Base-by-base conservation (phyloP, 805 yeast genomes). In the Wickerhamomyces queroliae region DNA sequence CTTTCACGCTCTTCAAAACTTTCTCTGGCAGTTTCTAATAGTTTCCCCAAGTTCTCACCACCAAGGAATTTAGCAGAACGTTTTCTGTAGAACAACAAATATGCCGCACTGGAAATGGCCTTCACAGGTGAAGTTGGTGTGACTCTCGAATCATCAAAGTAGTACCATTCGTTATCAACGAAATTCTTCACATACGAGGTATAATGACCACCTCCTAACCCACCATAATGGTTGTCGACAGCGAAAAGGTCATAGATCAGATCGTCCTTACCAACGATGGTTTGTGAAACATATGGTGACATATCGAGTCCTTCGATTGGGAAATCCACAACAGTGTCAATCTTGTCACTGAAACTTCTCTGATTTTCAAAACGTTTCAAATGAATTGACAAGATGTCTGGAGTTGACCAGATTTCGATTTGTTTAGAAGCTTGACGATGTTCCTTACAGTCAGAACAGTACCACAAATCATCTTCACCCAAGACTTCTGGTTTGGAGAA, bases 171-270 rank as follows among this genome's bases (percentile, higher is more conserved):
- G 17, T 65, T 65, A 53, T 86, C 95, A 32, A 77, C 69, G 58
- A 78, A 81, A 54, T 90, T 90, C 58, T 82, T 83, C 1, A 76
- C 96, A 53, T 79, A 83, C 0, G 98, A 85, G 1, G 99, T 93
- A 61, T 93, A 91, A 65, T 93, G 98, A 2, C 99, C 98, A 5
- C 98, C 98, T 1, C 98, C 97, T 16, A 91, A 67, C 1, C 97
- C 96, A 37, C 98, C 99, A 58, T 72, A 89, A 56, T 93, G 99
- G 58, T 91, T 93, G 58, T 90, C 98, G 18, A 93, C 96, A 0
- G 93, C 98, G 51, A 86, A 71, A 45, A 93, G 66, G 56, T 93
- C 98, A 60, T 91, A 91, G 1, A 85, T 56, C n/a, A 61, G 49
- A 4, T 59, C 62, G 32, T 48, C 40, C 5, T 51, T 54, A 36